Base-by-base conservation (phyloP, 2,329 filamentous ascomycete genomes). In the Bipolaris zeicola region DNA sequence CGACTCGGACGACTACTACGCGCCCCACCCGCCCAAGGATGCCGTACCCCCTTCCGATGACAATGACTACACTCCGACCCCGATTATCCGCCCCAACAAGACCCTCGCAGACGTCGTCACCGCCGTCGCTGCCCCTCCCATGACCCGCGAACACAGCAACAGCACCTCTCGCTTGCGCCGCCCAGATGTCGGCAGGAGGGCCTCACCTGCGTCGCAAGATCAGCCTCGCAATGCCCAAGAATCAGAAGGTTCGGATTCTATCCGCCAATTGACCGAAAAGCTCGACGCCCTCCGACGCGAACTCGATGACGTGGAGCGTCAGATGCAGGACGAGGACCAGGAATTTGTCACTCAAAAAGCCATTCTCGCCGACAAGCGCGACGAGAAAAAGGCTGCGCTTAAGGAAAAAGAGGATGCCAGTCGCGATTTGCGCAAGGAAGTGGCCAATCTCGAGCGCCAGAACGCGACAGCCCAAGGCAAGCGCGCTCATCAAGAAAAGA, bases 381-480 rank as follows among this genome's bases (percentile, higher is more conserved):
- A 96, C 63, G 85, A 89, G 48, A 87, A 96, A 73, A 88, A 85
- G 67, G 88, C 89, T 60, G 83, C 88, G 18, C 82, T 95, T 51
- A 95, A 91, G 72, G 91, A 96, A 70, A 96, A 96, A 74, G 94
- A 98, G 63, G 92, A 96, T 68, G 90, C 88, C 48, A 97, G 92
- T 46, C 88, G 91, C 42, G 92, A 92, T 70, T 78, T 97, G 51
- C 91, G 90, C 69, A 89, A 89, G 60, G 89, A 94, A 70, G 88
- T 96, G 50, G 88, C 91, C 50, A 86, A 85, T 43, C 86, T 93
- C 5, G 92, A 96, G 74, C 87, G 91, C 50, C 83, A 90, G 62
- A 96, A 96, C 80, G 87, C 92, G 45, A 84, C 87, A 4, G 89
- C 91, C 1, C 89, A 96, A 71, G 90, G 89, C 61, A 89, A 90